Evolutionary conservation across 2,329 filamentous ascomycete species (phyloP), one percentile per base, ranked within the genome.

Genomic region (Talaromyces sp.): DNA sequence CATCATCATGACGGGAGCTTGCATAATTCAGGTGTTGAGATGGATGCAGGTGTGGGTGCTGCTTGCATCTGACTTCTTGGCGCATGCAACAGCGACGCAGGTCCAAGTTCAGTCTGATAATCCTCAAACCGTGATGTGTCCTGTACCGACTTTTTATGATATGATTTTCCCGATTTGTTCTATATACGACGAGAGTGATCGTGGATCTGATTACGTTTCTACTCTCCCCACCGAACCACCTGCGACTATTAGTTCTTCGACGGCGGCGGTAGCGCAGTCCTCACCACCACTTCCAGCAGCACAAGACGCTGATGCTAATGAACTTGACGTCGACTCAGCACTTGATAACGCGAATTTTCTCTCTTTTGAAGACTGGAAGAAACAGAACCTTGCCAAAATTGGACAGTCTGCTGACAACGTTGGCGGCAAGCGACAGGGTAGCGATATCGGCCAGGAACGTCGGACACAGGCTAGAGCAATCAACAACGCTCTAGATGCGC

Each of bases 301-400:
- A 15, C 45, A 55, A 31, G 35, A 37, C 21, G 25, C 52, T 15
- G 68, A 76, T 11, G 35, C 11, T 9, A 66, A 74, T 15, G 81
- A 85, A 56, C 69, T 78, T 15, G 86, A 89, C 58, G 78, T 80
- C 5, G 88, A 89, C 50, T 86, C 84, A 1, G 80, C 83, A 0
- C 78, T 88, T 10, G 87, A 90, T 67, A 89, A 89, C 64, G 83
- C 87, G 46, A 87, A 91, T 6, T 97, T 97, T 71, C 85, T 97
- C 66, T 97, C 94, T 0, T 99, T 99, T 66, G 94, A 97, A 70
- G 93, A 97, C 67, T 99, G 94, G 94, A 97, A 96, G 76, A 90
- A 88, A 68, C 89, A 92, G 78, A 96, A 96, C 76, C 77, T 97
- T 17, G 89, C 87, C 53, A 89, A 91, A 69, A 87, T 85, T 3